Base-by-base conservation (phyloP, 176 grass and related monocot species). In the Secale cereale region DNA sequence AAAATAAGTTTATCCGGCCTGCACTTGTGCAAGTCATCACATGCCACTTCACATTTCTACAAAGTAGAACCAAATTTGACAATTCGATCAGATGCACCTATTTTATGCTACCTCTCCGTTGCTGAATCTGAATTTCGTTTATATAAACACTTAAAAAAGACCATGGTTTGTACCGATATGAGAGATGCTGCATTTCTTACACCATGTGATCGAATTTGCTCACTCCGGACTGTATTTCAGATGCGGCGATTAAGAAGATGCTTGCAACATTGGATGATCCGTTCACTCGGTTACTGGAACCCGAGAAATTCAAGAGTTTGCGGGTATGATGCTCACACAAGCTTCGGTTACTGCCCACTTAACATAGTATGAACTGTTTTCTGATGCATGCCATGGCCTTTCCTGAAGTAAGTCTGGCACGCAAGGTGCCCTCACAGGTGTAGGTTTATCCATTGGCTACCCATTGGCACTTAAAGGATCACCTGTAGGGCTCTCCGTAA, bases 271-370 rank as follows among this genome's bases (percentile, higher is more conserved):
- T 98, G 75, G 83, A 98, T 66, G 97, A 96, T 50, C 93, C 97
- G 39, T 98, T 98, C 88, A 98, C 97, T 81, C 93, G 97, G 62
- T 96, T 98, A 78, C 75, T 98, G 66, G 97, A 98, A 82, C 97
- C 97, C 15, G 97, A 98, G 82, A 98, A 98, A 87, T 92, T 98
- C 72, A 98, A 94, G 84, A 95, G 90, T 36, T 95, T 98, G 91
- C 87, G 90, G 93, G 97, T 98, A 89, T 87, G 88, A 50, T 81
- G 77, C 77, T 79, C 67, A 13, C 45, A 76, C 45, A 54, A 54
- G 1, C 73, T 76, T 13, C 16, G 5, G 17, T 3, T 54, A 7
- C 16, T 22, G 8, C 16, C 1, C 2, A 6, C 4, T 12, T 50
- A 1, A 31, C 4, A 22, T 22, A 7, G 27, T 20, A 54, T 52